Evolutionary conservation across 2,329 filamentous ascomycete species (phyloP), one percentile per base, ranked within the genome.

Genomic region (Cladobotryum protrusum): DNA sequence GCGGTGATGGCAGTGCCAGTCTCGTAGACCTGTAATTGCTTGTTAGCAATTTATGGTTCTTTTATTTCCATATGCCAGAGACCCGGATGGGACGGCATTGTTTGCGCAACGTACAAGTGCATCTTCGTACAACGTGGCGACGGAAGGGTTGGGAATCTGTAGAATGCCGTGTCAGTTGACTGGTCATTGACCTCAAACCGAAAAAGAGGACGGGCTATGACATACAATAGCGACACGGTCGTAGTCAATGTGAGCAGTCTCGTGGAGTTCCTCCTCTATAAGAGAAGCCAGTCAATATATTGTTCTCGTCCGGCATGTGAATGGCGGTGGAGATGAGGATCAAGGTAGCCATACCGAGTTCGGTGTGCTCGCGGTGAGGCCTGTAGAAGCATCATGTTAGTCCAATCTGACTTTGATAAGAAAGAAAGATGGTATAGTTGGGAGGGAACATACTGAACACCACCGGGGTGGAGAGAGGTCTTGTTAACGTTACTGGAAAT

Each of bases 191-290:
- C 19, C 15, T 14, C 20, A 33, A 43, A 32, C 32, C 17, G 18
- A 29, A 4, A 14, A 11, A 7, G 20, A 20, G 7, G 19, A n/a
- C 20, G 17, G n/a, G 15, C n/a, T 6, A 24, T 12, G 41, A 56
- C 88, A 71, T 81, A 95, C 91, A 78, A 99, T 99, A 57, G 93
- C 89, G 65, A 99, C 93, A 67, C 90, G 87, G 74, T 97, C 88
- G 71, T 97, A 99, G 80, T 99, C 93, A 67, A 99, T 99, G 80
- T 99, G 92, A 60, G 93, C 93, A 67, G 86, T 90, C 73, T 96
- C 89, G 73, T 97, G 91, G 55, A 99, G 87, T 71, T 96, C 89
- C 76, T 97, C 90, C 76, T 99, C 79, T 75, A 58, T 47, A 29
- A 33, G 6, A 19, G n/a, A 43, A 40, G 36, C n/a, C 39, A 29